These are phyloP conservation scores for Furcasterigmium furcatum DNA, from an alignment of 2,329 filamentous ascomycete species.

Conservation along the genomic window DNA sequence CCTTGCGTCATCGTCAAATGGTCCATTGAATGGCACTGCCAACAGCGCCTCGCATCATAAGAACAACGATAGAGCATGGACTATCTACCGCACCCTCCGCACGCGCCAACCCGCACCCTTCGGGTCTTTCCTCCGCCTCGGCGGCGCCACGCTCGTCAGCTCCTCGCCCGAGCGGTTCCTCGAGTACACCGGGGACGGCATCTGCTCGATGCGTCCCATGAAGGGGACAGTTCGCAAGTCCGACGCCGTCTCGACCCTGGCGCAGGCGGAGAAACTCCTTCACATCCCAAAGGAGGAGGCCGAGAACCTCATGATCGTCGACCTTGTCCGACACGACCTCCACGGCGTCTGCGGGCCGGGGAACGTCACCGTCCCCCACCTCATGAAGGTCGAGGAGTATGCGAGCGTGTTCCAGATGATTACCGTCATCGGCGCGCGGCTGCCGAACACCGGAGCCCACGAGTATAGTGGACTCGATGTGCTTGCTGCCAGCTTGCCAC, in stretches of 20 bases:
- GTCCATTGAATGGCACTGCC: constrained; percentile 29
- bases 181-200: constrained; percentile 46
- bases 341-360: constrained; percentile 78
- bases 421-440: constrained; percentile 74
- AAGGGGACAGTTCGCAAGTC: constrained; percentile 92
- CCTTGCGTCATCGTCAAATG: constrained; percentile 32
- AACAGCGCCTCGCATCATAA: constrained; percentile 1
- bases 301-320: constrained; percentile 97
- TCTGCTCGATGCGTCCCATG: constrained; percentile 84
- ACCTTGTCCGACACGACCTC: constrained; percentile 91
- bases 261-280: constrained; percentile 69
- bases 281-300: constrained; percentile 85
- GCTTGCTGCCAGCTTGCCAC: constrained; percentile 74
- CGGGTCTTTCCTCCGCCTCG: constrained; percentile 75
- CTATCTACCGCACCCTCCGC: constrained; percentile 68
- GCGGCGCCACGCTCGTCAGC: constrained; percentile 68
- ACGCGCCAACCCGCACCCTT: constrained; percentile 78
- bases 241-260: constrained; percentile 60
- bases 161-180: constrained; percentile 90
- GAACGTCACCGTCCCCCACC: constrained; percentile 68
- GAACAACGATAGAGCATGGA: constrained; percentile 49
- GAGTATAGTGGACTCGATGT: constrained; percentile 67
- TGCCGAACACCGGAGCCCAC: constrained; percentile 28
- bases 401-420: constrained; percentile 90
- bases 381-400: constrained; percentile 89